Evolutionary conservation across 169 alveolate genomes (phyloP), one percentile per base, ranked within the genome.

Genomic region (Cryptosporidium ryanae): DNA sequence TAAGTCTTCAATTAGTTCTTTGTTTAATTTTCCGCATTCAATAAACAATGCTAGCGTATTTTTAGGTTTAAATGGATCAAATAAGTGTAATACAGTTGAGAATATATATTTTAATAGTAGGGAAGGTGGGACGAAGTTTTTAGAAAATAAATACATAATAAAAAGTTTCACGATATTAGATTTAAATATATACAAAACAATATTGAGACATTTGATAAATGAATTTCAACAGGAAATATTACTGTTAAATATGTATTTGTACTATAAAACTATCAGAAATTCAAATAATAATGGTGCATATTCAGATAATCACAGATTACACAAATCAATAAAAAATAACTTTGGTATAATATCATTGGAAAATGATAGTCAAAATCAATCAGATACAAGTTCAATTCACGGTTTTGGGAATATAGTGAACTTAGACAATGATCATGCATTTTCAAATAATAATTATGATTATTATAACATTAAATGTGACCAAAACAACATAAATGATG

Each of bases 201-300:
- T 76, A 43, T 17, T 61, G 10, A 44, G 43, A 55, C 65, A 76
- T 12, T 57, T 76, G 23, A 18, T 61, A 65, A 2, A 43, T 18
- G 87, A 76, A 23, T 76, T 76, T 61, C 76, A 44, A 38, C 68
- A 55, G 2, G 64, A 76, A 48, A 38, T 76, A 38, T 43, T 76
- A 7, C 17, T 50, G 17, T 61, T 76, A 25, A 76, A 46, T 43
- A 76, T 76, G 29, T 70, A 76, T 46, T 43, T 76, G 29, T 76
- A 32, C 29, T 76, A 76, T 46, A 59, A 18, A 44, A 57, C 87
- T 7, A 6, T 61, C 4, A 32, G 76, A 34, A 23, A 76, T 61
- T 38, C 68, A 18, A 76, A 55, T 43, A 2, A 12, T 59, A 17
- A 21, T 1, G 17, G 38, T 1, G n/a, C 34, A 29, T 31, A 54